Base-by-base conservation (phyloP, 2,329 filamentous ascomycete species). In the Fusarium nanum region DNA sequence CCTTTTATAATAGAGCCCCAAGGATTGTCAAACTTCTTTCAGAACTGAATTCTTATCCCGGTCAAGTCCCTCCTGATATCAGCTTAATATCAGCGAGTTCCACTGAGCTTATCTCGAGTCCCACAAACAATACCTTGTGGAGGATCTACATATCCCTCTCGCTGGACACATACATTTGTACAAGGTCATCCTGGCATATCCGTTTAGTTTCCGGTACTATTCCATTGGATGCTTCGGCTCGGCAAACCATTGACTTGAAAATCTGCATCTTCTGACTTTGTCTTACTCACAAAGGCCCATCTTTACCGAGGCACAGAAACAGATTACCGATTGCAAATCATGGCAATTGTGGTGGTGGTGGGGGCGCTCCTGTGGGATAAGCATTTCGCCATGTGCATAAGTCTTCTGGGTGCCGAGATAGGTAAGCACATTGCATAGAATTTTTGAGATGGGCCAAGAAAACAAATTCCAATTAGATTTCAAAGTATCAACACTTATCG, bases 71-170 rank as follows among this genome's bases (percentile, higher is more conserved):
- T 47, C 60, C 40, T 50, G 20, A 12, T 28, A 46, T 46, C 60
- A 64, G 22, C 7, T 37, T 14, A 13, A 52, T 48, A 25, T 59
- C 44, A 47, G 12, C 10, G 7, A 52, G 60, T 65, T 59, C 46
- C 62, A 65, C 62, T 23, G 27, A 52, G 62, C 46, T 65, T 65
- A 65, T 65, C 60, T 60, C n/a, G 2, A 50, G 60, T 59, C 46
- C 60, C 53, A 65, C 62, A 42, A 11, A 27, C 40, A 6, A 52
- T 20, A 27, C 32, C 59, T 55, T 60, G 62, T 9, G 9, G 32
- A 59, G 27, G 32, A 59, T 65, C 60, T 47, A n/a, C 9, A 40
- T 64, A 12, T 27, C 16, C 16, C 23, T 50, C 9, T 59, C 42
- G 28, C 41, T 40, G 20, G 58, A n/a, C 28, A 30, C 28, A 30